These are phyloP conservation scores for sunflower (Helianthus annuus) DNA, from an alignment of 129 eudicot species.

Conservation along the genomic window HanXRQr2.0-SUNRISE NC_035441.2:189074399-189074898, in stretches of 20 bases:
- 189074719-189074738: constrained; percentile 63
- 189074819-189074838: too few species aligned
- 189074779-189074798: not conserved
- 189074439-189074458: not conserved
- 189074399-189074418: not conserved
- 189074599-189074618: constrained; percentile 82
- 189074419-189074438: not conserved
- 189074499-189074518: not conserved
- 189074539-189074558: constrained; percentile 68
- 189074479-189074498: too few species aligned
- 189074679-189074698: constrained; percentile 87
- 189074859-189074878: too few species aligned
- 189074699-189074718: constrained; percentile 83
- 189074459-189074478: constrained; percentile 13
- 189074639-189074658: constrained; percentile 79
- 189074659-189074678: constrained; percentile 86
- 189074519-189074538: constrained; percentile 14
- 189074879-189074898: too few species aligned
- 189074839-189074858: too few species aligned
- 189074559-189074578: constrained; percentile 85
- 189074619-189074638: constrained; percentile 85
- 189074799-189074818: too few species aligned
- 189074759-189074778: not conserved
- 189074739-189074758: not conserved
- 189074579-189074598: constrained; percentile 90